Conservation (phyloP, 441 rosid genomes). For the Gossypium schwendimanii region DNA sequence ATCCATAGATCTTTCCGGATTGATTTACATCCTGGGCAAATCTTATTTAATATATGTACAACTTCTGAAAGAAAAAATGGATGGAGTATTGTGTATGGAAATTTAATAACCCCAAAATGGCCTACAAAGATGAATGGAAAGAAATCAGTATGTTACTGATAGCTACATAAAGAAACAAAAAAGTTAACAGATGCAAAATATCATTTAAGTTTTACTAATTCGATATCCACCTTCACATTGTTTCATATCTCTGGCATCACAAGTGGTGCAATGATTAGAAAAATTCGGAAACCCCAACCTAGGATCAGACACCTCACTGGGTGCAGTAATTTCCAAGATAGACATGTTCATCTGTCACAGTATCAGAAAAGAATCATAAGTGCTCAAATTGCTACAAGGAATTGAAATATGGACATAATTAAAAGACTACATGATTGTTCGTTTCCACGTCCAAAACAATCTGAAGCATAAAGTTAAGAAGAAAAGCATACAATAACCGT, state of each 20-base stretch:
- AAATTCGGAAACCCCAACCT: slow-evolving; percentile 80
- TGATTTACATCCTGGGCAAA: slow-evolving; percentile 88
- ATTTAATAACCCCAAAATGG: slow-evolving; percentile 72
- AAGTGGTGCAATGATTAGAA: slow-evolving; percentile 47
- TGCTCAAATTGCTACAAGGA: background rate
- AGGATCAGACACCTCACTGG: slow-evolving; percentile 61
- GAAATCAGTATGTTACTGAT: slow-evolving; percentile 15
- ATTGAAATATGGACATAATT: background rate
- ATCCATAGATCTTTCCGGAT: slow-evolving; percentile 40
- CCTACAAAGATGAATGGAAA: slow-evolving; percentile 37
- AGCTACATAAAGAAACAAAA: slow-evolving; percentile 6
- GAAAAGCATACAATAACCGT: background rate
- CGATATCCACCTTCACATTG: slow-evolving; percentile 63
- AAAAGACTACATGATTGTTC: background rate
- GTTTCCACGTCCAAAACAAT: background rate
- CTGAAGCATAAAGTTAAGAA: background rate
- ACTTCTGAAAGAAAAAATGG: slow-evolving; percentile 74
- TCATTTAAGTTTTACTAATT: slow-evolving; percentile 12
- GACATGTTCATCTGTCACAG: slow-evolving; percentile 53
- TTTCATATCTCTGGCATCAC: slow-evolving; percentile 55
- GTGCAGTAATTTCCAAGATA: slow-evolving; percentile 35
- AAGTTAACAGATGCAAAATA: slow-evolving; percentile 2
- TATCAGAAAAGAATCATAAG: slow-evolving; percentile 6
- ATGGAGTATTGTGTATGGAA: slow-evolving; percentile 47
- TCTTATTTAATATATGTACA: slow-evolving; percentile 54